Conservation (phyloP, 2,329 filamentous ascomycete species). For the Onygena corvina region DNA sequence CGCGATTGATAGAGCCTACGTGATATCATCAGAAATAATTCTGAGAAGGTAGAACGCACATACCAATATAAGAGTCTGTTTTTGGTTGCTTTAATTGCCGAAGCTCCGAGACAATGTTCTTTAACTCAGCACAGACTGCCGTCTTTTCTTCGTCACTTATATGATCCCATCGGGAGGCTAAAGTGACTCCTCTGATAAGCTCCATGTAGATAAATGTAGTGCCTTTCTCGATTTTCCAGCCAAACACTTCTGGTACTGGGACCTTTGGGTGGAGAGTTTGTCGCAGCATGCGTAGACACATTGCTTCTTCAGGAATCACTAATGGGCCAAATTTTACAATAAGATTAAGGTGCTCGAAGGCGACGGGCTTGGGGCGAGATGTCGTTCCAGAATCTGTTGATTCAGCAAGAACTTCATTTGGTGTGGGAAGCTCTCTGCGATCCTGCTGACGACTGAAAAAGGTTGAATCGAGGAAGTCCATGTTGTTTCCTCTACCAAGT, state of each 20-base stretch:
- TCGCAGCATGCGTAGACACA: constrained; percentile 19
- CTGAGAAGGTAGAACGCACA: not conserved
- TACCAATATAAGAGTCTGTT: constrained; percentile 20
- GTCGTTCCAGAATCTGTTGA: constrained; percentile 14
- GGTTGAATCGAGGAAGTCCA: constrained; percentile 20
- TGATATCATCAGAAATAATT: not conserved
- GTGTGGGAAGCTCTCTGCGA: constrained; percentile 16
- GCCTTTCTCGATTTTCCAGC: constrained; percentile 22
- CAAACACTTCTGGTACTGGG: constrained; percentile 30
- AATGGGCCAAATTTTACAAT: constrained; percentile 20
- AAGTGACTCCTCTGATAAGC: constrained; percentile 20
- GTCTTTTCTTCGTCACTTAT: constrained; percentile 13
- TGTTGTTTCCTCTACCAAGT: constrained; percentile 10
- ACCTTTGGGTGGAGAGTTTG: constrained; percentile 16
- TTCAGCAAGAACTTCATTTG: constrained; percentile 16
- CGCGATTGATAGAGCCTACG: constrained; percentile 17
- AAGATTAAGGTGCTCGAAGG: constrained; percentile 16
- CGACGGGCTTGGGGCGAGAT: constrained; percentile 12
- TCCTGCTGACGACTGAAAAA: constrained; percentile 21
- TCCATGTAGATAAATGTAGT: constrained; percentile 27
- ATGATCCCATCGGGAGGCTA: constrained; percentile 20
- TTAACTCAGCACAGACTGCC: constrained; percentile 16
- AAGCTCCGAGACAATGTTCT: constrained; percentile 14
- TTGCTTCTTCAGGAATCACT: constrained; percentile 18
- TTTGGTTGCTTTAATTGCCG: constrained; percentile 17